A percentile compares a stretch with the other conserved stretches of the same genome.
Evolutionary conservation across 2,329 filamentous ascomycete species (phyloP).

Genomic region (Stagonosporopsis cucurbitacearum): DNA sequence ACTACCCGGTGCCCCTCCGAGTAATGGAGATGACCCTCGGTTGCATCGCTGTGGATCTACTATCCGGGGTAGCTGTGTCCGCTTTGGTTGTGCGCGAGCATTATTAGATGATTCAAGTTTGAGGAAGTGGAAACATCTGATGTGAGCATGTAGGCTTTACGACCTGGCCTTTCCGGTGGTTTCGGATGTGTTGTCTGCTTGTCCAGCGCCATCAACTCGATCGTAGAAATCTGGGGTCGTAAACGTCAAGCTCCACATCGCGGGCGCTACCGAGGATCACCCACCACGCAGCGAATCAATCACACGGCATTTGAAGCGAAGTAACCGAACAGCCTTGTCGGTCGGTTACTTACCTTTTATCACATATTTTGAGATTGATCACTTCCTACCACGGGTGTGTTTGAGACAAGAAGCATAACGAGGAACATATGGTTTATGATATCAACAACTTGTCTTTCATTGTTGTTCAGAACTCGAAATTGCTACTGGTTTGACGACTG

Average conservation of each 20-base stretch:
- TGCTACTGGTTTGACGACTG: not conserved
- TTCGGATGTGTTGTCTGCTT: not conserved
- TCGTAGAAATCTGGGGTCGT: not conserved
- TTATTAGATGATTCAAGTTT: no score
- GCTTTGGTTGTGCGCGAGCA: not conserved
- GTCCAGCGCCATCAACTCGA: not conserved
- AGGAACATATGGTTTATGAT: not conserved
- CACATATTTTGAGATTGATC: not conserved
- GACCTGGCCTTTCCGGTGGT: no score
- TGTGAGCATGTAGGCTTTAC: not conserved
- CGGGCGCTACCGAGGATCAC: conserved; percentile 10
- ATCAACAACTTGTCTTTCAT: not conserved
- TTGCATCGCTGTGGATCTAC: conserved; percentile 19
- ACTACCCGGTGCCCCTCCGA: conserved; percentile 28
- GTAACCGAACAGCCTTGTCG: conserved; percentile 14
- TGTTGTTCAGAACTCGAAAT: not conserved
- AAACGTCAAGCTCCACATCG: conserved; percentile 13
- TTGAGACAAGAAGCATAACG: not conserved
- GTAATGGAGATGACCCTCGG: conserved; percentile 28
- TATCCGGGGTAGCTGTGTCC: conserved; percentile 12
- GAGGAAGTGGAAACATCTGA: no score
- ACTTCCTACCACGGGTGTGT: not conserved
- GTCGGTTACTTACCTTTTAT: conserved; percentile 2
- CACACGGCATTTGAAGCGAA: conserved; percentile 4
- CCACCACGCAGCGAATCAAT: conserved; percentile 13